Evolutionary conservation across 164 flowering plant species (phyloP), one percentile per base, ranked within the genome.

Genomic region (Platanus orientalis): DNA sequence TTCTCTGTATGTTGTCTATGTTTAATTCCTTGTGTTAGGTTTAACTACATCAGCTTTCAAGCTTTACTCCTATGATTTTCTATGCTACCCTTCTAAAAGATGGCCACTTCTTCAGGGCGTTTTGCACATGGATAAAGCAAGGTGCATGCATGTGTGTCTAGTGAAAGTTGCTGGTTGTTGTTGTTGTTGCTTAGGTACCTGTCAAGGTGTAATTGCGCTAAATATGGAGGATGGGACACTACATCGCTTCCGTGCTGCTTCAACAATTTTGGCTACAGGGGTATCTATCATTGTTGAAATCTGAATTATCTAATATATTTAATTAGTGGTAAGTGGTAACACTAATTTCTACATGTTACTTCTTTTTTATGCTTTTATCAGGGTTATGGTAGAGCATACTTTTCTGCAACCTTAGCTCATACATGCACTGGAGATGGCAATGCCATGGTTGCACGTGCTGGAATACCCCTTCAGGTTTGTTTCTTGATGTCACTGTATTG

Each of bases 351-450:
- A 10, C 42, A 20, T 40, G 39, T 40, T 30, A 24, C 32, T 40
- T 29, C 30, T 54, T 6, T 16, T 57, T 49, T 29, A 10, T 61
- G 26, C 56, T 63, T 75, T 10, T 56, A 48, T 65, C 76, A 95
- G 99, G 98, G 99, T 48, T 95, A 95, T 80, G 99, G 99, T 45
- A 78, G 99, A 69, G 66, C 99, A 42, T 92, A 95, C 75, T 92
- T 95, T 63, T 95, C 99, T 71, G 98, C 99, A 71, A 95, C 99
- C 63, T 95, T 98, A 55, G 99, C 99, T 67, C 98, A 95, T 77
- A 95, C 98, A 39, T 95, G 99, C 72, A 95, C 99, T 53, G 99
- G 99, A 49, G 98, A 95, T 84, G 98, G 99, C 59, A 90, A 92
- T 84, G 98, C 95, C 23, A 92, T 95, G 99, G 99, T 87, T 71